phyloP scores from a whole-genome alignment of 106 monocot genomes.

The Allium fistulosum region DNA sequence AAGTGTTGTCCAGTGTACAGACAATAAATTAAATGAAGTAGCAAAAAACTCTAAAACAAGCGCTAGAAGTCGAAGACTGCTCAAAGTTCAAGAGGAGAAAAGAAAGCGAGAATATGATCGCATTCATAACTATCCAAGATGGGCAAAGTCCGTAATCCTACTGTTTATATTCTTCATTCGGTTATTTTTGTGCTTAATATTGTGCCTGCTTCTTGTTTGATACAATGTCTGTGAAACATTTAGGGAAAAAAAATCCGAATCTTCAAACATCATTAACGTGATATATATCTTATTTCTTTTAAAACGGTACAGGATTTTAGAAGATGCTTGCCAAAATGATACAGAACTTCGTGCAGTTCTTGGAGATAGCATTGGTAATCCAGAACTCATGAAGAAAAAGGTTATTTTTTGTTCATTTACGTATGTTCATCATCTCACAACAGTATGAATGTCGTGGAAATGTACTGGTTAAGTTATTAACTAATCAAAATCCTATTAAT shows the following conservation, averaged over 20 bases:
- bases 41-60: slow-evolving; percentile 56
- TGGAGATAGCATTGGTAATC: slow-evolving; percentile 94
- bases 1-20: neutral
- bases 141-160: slow-evolving; percentile 62
- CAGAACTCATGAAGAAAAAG: slow-evolving; percentile 92
- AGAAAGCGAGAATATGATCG: slow-evolving; percentile 67
- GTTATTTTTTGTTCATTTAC: slow-evolving; percentile 19
- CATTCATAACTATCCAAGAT: slow-evolving; percentile 68
- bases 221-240: no score
- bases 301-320: slow-evolving; percentile 44
- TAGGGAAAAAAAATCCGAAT: no score
- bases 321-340: slow-evolving; percentile 88
- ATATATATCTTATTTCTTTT: no score
- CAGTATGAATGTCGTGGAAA: neutral
- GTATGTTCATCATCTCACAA: no score
- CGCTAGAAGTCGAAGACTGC: slow-evolving; percentile 79
- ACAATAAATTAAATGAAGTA: slow-evolving; percentile 4
- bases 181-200: slow-evolving; percentile 1
- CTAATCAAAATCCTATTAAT: neutral
- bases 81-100: slow-evolving; percentile 87
- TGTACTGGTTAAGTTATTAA: neutral
- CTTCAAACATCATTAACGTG: no score
- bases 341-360: slow-evolving; percentile 83
- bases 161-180: slow-evolving; percentile 1
- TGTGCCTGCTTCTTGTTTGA: neutral